Base-by-base conservation (phyloP, 2,329 filamentous ascomycete genomes). In the Chaetomium sp. region DNA sequence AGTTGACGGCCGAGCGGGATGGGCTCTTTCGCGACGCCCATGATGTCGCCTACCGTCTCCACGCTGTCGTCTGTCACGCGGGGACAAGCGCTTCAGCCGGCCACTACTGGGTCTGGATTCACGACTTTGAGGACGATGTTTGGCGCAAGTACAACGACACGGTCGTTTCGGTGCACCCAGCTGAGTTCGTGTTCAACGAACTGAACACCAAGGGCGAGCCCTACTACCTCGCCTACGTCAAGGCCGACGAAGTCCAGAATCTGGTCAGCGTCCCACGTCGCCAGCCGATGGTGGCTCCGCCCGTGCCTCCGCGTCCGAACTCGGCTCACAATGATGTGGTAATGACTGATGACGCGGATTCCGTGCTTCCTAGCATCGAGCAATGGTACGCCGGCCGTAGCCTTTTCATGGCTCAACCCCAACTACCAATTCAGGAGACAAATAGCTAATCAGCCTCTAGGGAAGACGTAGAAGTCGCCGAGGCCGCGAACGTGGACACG, bases 101-200 rank as follows among this genome's bases (percentile, higher is more conserved):
- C 0, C 94, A 99, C 70, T 99, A 97, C 73, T 96, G 90, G 86
- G 90, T 96, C 45, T 96, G 91, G 80, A 95, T 99, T 61, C 88
- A 85, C 66, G 94, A 97, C 72, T 95, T 95, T 69, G 81, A 86
- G 61, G 81, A 83, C 47, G 74, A 84, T 38, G 76, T 91, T 19
- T 99, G 94, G 91, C 86, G 91, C 55, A 90, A 89, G 66, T 99
- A 96, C 76, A 99, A 99, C 68, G 94, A 99, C 66, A 86, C 87
- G 53, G 79, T 79, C 12, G 91, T 99, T 32, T 85, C 82, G 2
- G 83, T 88, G 60, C 76, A 79, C 56, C 79, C 84, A 33, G 80
- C 80, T 6, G 76, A 86, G 49, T 88, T 96, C 49, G 88, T 97
- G 42, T 85, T 94, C 61, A 76, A 81, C 32, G 78, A 81, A 59